Evolutionary conservation across 345 rosid genomes (phyloP), one percentile per base, ranked within the genome.

Genomic region (Eucalyptus microcorys): DNA sequence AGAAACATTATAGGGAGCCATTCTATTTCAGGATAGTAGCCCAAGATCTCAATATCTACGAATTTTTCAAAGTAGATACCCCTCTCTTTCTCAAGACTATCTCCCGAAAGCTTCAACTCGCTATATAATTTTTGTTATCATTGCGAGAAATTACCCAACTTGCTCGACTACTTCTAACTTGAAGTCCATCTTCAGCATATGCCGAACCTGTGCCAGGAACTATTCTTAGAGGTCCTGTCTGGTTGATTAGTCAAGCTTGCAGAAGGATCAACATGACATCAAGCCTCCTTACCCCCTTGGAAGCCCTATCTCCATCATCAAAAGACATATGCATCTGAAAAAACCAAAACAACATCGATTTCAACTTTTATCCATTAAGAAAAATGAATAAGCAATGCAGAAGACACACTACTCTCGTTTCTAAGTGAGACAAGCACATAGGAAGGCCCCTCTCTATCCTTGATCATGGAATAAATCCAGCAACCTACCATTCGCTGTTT

Each of bases 31-130:
- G 94, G 95, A 80, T 90, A 94, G 90, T 95, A 97, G 91, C 98
- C 95, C 89, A 96, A 87, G 50, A 97, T 96, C 94, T 97, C 99
- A 16, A 97, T 94, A 86, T 97, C 99, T 91, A 97, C 92, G 76
- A 97, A 91, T 91, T 97, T 98, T 32, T 91, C 95, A 87, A 98
- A 97, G 89, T 98, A 98, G 92, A 95, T 96, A 90, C 96, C 97
- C 91, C 99, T 94, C 92, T 98, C 99, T 92, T 98, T 98, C 90
- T 98, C 99, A 81, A 98, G 95, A 90, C 97, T 95, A 90, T 98
- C 99, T 32, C 95, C 95, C 52, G 95, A 95, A 32, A 95, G 94
- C 94, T 98, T 98, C 94, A 98, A 87, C 90, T 96, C 96, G 96
- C 96, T 86, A 98, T 96, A 99, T 98, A 64, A 83, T 64, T 49